Evolutionary conservation across 306 rosid genomes (phyloP), one percentile per base, ranked within the genome.

Genomic region (Citrullus amarus): DNA sequence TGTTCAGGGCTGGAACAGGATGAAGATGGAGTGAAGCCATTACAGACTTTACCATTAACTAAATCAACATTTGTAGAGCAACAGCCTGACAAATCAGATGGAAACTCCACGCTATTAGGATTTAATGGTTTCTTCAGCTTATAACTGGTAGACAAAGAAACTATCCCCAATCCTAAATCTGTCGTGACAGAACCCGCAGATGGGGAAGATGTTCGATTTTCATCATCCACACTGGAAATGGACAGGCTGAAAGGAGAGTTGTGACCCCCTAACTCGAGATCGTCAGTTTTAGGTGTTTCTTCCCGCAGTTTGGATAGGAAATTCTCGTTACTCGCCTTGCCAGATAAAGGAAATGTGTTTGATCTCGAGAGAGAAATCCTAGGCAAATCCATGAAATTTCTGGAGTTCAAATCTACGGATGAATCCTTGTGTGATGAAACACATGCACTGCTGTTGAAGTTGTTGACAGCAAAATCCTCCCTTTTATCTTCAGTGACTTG

Each of bases 131-230:
- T 86, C 75, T 85, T 87, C 58, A 80, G 67, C 81, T 80, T 85
- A 58, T 55, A 60, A 86, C 56, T 79, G 84, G 80, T 74, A 50
- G 88, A 82, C 75, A 91, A 86, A 66, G 91, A 86, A 86, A 86
- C 82, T 41, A 89, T 83, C 75, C 97, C 97, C 80, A 95, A 82
- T 55, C 96, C 97, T 51, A 95, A 88, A 76, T 92, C 98, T 34
- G 97, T 95, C 39, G 93, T 95, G 78, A 92, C 89, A 20, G 98
- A 95, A 83, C 88, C 86, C 18, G 83, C 87, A 48, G 98, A 95
- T 66, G 95, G 82, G 38, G 92, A 90, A 82, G 97, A 94, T 86
- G 88, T 81, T 84, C 79, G 88, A 83, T 85, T 80, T 55, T 89
- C 88, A 72, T 92, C 94, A 76, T 84, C 86, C 66, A 83, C 82